Evolutionary conservation across 2,329 filamentous ascomycete species (phyloP).

Genomic region (Leptographium procerum): DNA sequence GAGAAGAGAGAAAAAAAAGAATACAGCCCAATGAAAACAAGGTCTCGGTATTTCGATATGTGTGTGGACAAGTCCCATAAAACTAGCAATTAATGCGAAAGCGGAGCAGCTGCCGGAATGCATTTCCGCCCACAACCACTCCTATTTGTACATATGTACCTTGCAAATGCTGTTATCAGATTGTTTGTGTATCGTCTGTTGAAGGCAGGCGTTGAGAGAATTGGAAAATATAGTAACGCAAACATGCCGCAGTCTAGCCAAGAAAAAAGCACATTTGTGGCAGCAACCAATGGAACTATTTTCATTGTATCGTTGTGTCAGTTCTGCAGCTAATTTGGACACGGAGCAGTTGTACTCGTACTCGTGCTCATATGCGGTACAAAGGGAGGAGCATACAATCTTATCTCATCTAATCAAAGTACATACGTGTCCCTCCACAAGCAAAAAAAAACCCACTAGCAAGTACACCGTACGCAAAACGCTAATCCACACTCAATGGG

Average conservation of each 20-base stretch:
- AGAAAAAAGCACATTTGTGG: background rate
- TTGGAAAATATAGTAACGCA: background rate
- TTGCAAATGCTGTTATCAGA: background rate
- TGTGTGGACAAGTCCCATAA: background rate
- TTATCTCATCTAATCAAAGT: slow-evolving; percentile 7
- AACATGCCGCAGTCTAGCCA: background rate
- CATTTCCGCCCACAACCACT: background rate
- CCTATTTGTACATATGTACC: too few species aligned
- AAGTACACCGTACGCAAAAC: background rate
- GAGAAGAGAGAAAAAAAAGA: background rate
- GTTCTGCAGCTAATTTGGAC: too few species aligned
- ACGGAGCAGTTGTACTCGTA: background rate
- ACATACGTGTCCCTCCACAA: background rate
- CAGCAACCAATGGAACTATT: too few species aligned
- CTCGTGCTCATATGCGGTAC: background rate
- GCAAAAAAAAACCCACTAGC: background rate
- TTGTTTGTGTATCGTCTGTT: background rate
- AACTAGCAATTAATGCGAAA: background rate
- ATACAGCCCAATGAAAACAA: background rate
- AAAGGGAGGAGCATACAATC: background rate
- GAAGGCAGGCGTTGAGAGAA: background rate
- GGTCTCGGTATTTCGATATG: background rate
- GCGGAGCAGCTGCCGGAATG: background rate
- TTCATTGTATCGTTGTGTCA: background rate
- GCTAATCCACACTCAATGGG: background rate